Base-by-base conservation (phyloP, 1,139 yeast species). In the Candida tropicalis region DNA sequence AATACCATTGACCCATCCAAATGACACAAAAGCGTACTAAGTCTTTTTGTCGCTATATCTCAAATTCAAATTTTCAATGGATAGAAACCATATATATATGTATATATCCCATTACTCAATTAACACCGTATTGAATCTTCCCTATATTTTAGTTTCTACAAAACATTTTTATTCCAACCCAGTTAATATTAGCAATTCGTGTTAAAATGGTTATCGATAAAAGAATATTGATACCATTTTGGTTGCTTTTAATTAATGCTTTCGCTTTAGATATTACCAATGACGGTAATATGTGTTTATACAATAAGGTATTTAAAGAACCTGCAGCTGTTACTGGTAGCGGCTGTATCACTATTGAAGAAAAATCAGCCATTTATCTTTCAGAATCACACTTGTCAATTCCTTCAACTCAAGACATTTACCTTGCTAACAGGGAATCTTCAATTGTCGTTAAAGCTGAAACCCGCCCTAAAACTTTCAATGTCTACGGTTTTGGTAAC, bases 401-500 rank as follows among this genome's bases (percentile, higher is more conserved):
- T 5, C 6, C 9, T 25, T 8, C 27, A 6, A 5, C n/a, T 10
- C 27, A 25, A 25, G n/a, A 10, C 13, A 3, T 25, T 8, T 25
- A 25, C 27, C 25, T 20, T 17, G 24, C 4, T 4, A 28, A 33
- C 27, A 9, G 8, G 6, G 5, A 16, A n/a, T 33, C 37, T 17
- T 33, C 37, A 8, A 16, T 33, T 7, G 25, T 33, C 16, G 24
- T 24, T 7, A 9, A 33, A 15, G 31, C 37, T 2, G 23, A 9
- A 20, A 6, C 8, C 8, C 6, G 23, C 8, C 23, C 23, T 6
- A 8, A 33, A 20, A 33, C 37, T 13, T 33, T 55, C 44, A 54
- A 47, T 2, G 67, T 65, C 22, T 59, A 57, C 17, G 68, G 68
- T 24, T 65, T 56, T 40, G 70, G 70, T 41, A 50, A 50, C 38